Evolutionary conservation across 2,329 filamentous ascomycete genomes (phyloP), one percentile per base, ranked within the genome.

Genomic region (Penicillium sp.): DNA sequence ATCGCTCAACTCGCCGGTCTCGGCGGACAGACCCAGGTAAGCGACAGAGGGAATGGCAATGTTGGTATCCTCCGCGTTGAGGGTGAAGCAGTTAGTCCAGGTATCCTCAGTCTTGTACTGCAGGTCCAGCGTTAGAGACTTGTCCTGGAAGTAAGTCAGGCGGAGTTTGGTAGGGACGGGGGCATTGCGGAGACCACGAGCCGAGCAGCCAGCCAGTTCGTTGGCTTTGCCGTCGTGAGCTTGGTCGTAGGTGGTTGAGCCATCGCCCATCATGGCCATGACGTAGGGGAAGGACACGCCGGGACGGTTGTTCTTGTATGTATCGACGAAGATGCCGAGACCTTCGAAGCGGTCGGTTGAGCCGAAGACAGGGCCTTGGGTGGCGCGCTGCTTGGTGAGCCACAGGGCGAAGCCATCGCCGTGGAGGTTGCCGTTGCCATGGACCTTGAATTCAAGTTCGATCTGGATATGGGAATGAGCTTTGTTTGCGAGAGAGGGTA

Each of bases 231-330:
- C 95, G 74, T 99, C 95, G 73, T 93, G 93, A 71, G 89, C 88
- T 82, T 97, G 93, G 83, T 98, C 93, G 80, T 99, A 99, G 15
- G 83, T 77, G 7, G 90, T 96, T 75, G 92, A 84, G 65, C 95
- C 94, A 77, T 99, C 95, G 63, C 95, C 95, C 69, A 93, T 84
- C 95, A 98, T 98, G 65, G 93, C 94, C 93, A 98, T 97, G 73
- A 99, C 90, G 75, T 97, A 97, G 55, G 95, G 95, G 80, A 99
- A 99, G 51, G 97, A 91, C 45, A 92, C 90, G 47, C 95, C 95
- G 0, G 95, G 94, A 15, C 95, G 89, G 83, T 97, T 97, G 84
- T 99, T 99, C 88, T 99, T 99, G 85, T 99, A 99, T 49, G 95
- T 99, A 77, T 99, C 95, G 81, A 99, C 87, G 83, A 97, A 98